phyloP scores from a whole-genome alignment of 1,139 yeast genomes.

The Protomyces arabidopsidicola region DNA sequence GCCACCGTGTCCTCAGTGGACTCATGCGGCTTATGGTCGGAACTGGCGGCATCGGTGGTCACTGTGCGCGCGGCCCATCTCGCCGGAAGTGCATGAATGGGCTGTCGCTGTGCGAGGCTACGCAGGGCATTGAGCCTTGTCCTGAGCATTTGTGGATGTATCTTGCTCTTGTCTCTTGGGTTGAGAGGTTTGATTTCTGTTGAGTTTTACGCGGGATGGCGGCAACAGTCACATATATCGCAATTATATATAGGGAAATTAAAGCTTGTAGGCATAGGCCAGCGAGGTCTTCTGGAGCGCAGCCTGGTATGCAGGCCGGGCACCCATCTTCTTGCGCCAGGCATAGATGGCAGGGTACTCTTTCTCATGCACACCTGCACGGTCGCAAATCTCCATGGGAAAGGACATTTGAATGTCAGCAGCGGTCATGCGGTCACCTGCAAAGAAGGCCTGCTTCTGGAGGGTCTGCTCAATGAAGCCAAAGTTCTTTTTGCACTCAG shows the following conservation, averaged over 20 bases:
- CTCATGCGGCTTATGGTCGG: constrained; percentile 28
- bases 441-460: constrained; percentile 51
- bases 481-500: constrained; percentile 32
- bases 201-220: not conserved
- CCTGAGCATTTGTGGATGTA: not conserved
- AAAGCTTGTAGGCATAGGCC: not conserved
- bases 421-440: constrained; percentile 52
- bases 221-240: not conserved
- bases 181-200: not conserved
- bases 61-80: constrained; percentile 17
- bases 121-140: not conserved
- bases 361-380: not conserved
- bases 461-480: constrained; percentile 44
- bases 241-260: too few species aligned
- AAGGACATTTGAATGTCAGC: constrained; percentile 52
- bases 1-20: constrained; percentile 36
- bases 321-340: constrained; percentile 25
- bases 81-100: not conserved
- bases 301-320: constrained; percentile 8
- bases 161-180: not conserved
- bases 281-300: not conserved
- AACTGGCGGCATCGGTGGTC: constrained; percentile 28
- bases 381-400: constrained; percentile 33
- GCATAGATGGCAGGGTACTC: constrained; percentile 21
- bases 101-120: not conserved